Percentiles rank a stretch among this genome's conserved stretches.
Conservation (phyloP, 371 early-diverging fungal genomes). For the Mortierella sp. region DNA sequence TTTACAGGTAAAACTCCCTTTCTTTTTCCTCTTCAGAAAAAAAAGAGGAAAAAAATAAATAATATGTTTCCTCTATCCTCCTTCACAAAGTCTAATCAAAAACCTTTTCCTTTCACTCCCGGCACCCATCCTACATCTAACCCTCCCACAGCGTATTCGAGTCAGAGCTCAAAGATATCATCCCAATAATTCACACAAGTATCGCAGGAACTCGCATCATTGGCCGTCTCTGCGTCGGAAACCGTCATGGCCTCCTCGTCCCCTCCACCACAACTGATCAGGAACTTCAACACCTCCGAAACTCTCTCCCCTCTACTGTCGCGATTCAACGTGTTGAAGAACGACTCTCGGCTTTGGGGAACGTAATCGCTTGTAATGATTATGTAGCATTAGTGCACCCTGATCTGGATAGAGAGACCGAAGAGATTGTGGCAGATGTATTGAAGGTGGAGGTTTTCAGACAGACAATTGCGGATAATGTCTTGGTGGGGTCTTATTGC, state of each 20-base stretch:
- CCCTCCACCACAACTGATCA: slow-evolving; percentile 99
- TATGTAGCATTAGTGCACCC: slow-evolving; percentile 99
- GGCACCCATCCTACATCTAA: neutral
- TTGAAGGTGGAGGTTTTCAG: slow-evolving; percentile 99
- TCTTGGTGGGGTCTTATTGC: slow-evolving; percentile 98
- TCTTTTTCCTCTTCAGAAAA: neutral
- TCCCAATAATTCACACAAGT: slow-evolving; percentile 99
- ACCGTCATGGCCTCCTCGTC: slow-evolving; percentile 97
- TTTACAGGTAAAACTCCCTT: slow-evolving; percentile 53
- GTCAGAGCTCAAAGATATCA: slow-evolving; percentile 93
- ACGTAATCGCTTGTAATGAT: slow-evolving; percentile 99
- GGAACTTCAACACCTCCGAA: slow-evolving; percentile 98
- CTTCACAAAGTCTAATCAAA: too few relatives aligned
- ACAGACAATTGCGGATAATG: slow-evolving; percentile 98
- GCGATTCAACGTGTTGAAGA: slow-evolving; percentile 98
- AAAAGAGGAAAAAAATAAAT: neutral
- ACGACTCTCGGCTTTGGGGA: slow-evolving; percentile 98
- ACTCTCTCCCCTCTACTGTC: slow-evolving; percentile 98
- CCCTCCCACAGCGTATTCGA: slow-evolving; percentile 85
- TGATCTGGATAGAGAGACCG: slow-evolving; percentile 98
- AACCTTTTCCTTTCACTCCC: neutral
- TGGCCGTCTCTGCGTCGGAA: slow-evolving; percentile 97
- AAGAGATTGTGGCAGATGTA: slow-evolving; percentile 98
- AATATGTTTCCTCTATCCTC: too few relatives aligned
- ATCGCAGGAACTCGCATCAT: slow-evolving; percentile 99